Percentiles rank a stretch among this genome's conserved stretches.
These are phyloP conservation scores for Solanum sejunctum DNA, from an alignment of 257 asterid species.

Conservation along the genomic window DNA sequence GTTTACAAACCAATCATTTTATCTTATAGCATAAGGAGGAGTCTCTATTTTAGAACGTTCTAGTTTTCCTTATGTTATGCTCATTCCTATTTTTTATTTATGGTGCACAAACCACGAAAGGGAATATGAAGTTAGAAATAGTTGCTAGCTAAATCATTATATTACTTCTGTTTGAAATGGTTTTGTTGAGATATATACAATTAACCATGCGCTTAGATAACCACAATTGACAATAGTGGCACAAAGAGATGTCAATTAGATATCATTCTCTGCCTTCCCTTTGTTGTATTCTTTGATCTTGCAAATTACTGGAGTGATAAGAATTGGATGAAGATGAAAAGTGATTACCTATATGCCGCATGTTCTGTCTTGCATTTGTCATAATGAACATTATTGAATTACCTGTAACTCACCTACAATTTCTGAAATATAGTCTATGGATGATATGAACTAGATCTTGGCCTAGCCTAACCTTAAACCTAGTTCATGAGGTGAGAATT, in stretches of 20 bases:
- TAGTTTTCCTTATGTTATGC: not conserved
- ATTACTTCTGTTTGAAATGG: not conserved
- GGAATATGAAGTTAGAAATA: not conserved
- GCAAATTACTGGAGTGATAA: not conserved
- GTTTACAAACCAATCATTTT: slow-evolving; percentile 5
- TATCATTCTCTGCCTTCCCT: not conserved
- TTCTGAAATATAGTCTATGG: not conserved
- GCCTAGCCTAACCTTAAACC: not conserved
- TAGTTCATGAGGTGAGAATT: not conserved
- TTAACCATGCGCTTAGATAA: not conserved
- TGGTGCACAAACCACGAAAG: not conserved
- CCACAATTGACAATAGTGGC: not conserved
- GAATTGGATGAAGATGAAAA: not conserved
- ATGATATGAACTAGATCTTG: not conserved
- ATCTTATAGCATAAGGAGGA: not conserved
- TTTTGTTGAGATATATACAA: not conserved
- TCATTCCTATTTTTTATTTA: not conserved
- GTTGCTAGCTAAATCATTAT: not conserved
- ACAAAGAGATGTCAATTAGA: not conserved
- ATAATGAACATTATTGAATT: not conserved
- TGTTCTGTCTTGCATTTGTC: not conserved
- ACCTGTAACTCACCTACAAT: not conserved
- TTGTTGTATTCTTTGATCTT: not conserved
- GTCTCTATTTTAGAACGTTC: not conserved
- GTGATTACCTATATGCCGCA: not conserved